Evolutionary conservation across 805 yeast genomes (phyloP).

Genomic region (Kregervanrija fluxuum): DNA sequence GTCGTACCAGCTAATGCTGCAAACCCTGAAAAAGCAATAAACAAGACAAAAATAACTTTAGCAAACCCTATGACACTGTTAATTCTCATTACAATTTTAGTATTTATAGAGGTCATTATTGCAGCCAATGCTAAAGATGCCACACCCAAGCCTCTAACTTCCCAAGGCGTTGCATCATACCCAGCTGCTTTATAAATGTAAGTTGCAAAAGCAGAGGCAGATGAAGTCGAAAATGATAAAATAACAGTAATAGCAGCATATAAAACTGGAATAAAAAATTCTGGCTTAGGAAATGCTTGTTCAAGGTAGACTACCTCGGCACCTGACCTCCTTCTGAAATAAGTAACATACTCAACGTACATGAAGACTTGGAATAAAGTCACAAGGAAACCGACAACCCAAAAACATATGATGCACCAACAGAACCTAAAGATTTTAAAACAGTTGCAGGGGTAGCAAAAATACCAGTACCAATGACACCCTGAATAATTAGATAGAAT

Average conservation of each 20-base stretch:
- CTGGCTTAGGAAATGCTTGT: constrained; percentile 60
- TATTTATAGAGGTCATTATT: constrained; percentile 50
- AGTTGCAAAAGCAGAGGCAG: constrained; percentile 73
- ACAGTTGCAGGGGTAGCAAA: constrained; percentile 64
- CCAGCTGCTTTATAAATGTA: constrained; percentile 72
- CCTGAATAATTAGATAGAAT: constrained; percentile 56
- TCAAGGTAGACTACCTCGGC: constrained; percentile 83
- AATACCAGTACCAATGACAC: constrained; percentile 73
- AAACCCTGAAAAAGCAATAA: constrained; percentile 76
- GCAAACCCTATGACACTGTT: constrained; percentile 63
- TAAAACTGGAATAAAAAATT: constrained; percentile 56
- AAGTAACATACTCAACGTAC: constrained; percentile 36
- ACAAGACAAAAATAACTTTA: constrained; percentile 62
- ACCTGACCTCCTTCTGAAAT: constrained; percentile 55
- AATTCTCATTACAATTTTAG: constrained; percentile 58
- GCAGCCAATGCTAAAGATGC: constrained; percentile 69
- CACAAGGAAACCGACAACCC: constrained; percentile 35
- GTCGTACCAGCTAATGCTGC: constrained; percentile 73
- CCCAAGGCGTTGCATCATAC: constrained; percentile 63
- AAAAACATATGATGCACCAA: constrained; percentile 39
- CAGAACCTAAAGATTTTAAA: constrained; percentile 36
- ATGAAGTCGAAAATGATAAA: constrained; percentile 83
- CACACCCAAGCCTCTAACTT: constrained; percentile 68
- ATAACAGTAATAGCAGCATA: constrained; percentile 67
- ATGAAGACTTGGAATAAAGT: constrained; percentile 31